Base-by-base conservation (phyloP, 139 green algal genomes). In the Ettlia oleoabundans region DNA sequence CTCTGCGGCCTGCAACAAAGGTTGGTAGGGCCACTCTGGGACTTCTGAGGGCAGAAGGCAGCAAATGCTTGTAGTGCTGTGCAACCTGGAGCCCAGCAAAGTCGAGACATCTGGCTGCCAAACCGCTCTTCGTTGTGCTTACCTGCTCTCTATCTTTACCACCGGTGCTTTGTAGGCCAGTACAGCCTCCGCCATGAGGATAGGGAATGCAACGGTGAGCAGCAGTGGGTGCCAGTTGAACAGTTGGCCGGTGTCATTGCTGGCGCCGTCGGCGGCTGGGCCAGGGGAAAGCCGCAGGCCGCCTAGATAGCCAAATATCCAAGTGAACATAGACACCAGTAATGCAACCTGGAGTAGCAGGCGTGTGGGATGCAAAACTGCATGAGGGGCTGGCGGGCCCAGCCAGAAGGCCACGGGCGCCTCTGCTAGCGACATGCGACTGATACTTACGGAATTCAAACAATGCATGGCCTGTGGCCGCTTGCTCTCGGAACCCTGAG, bases 181-280 rank as follows among this genome's bases (percentile, higher is more conserved):
- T 15, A 96, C 52, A 1, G 91, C 92, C 80, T 96, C 93, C 0
- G 82, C 82, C 91, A 95, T 96, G 63, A 94, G 84, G 19, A 96
- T 82, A 1, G 75, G 85, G 67, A 95, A 95, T 0, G 87, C 92
- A 30, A 95, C 66, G 0, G 86, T 88, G 87, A 96, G 94, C 3
- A 93, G 76, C 9, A 96, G 42, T 0, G 93, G 93, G 71, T 96
- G 93, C 92, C 92, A 96, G 71, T 96, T 96, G 83, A 96, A 96
- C 2, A 96, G 41, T 1, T 70, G 61, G 0, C 41, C 40, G 1
- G 93, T 96, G 85, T 89, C 85, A 33, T 90, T 88, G 22, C 66
- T 33, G 15, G 55, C 13, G 52, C 51, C 62, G 53, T 64, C 30
- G 6, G 32, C 26, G 5, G 62, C 18, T 19, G 43, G 40, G 9